Evolutionary conservation across 2,329 filamentous ascomycete species (phyloP).

Genomic region (Cladosporium cucumerinum): DNA sequence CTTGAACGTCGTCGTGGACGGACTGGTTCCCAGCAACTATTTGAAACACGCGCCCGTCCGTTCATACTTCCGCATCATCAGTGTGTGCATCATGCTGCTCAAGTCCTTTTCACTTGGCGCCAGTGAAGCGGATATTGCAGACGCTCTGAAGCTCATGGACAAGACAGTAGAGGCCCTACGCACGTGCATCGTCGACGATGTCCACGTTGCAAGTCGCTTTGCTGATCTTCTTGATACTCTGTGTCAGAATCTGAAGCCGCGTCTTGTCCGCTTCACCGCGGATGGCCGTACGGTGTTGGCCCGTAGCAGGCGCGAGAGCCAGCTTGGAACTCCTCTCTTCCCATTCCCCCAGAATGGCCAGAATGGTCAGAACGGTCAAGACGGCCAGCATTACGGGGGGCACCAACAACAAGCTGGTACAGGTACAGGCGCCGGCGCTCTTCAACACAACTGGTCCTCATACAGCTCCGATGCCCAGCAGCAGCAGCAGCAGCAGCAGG

Average conservation of each 20-base stretch:
- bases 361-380: neutral
- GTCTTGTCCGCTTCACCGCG: slow-evolving; percentile 61
- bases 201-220: slow-evolving; percentile 80
- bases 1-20: slow-evolving; percentile 72
- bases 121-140: slow-evolving; percentile 71
- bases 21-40: slow-evolving; percentile 68
- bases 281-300: slow-evolving; percentile 33
- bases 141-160: slow-evolving; percentile 73
- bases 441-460: slow-evolving; percentile 19
- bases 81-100: slow-evolving; percentile 77
- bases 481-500: slow-evolving; percentile 27
- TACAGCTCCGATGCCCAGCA: neutral
- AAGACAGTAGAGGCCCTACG: slow-evolving; percentile 69
- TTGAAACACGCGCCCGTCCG: slow-evolving; percentile 79
- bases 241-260: slow-evolving; percentile 68
- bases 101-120: slow-evolving; percentile 82
- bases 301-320: slow-evolving; percentile 18
- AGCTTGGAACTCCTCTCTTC: slow-evolving; percentile 12
- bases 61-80: slow-evolving; percentile 83
- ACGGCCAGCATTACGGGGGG: neutral
- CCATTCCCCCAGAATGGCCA: neutral
- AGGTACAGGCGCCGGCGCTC: slow-evolving; percentile 7
- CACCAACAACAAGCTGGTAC: slow-evolving; percentile 7
- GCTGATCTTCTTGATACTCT: slow-evolving; percentile 78
- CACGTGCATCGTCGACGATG: slow-evolving; percentile 78